Evolutionary conservation across 2,329 filamentous ascomycete species (phyloP), one percentile per base, ranked within the genome.

Genomic region (Exophiala viscosa): DNA sequence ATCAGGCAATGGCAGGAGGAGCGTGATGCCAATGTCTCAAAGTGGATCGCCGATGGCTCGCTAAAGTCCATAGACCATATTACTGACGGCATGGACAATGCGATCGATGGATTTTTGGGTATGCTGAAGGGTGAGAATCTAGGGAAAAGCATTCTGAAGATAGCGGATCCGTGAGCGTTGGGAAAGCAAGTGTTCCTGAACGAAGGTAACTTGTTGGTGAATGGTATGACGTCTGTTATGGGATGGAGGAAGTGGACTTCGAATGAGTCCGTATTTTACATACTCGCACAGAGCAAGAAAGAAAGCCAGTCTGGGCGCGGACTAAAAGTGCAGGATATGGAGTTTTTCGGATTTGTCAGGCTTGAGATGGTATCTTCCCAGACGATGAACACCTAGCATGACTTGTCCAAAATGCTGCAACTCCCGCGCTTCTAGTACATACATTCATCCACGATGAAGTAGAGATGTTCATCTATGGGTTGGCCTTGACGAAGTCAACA

Each of bases 101-200:
- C 83, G 0, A 71, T 81, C 4, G 79, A 88, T 42, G 87, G 84
- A 0, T 77, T 91, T 52, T 67, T 89, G 5, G 85, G 81, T 8
- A 82, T 90, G 76, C 71, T 90, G n/a, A 69, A 78, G 64, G 87
- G 87, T 38, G 76, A 85, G 67, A 90, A 90, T 72, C 88, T 90
- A 69, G 87, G 87, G 57, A 91, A 91, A 78, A 84, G 86, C 11
- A 78, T 90, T 17, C 62, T 90, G 61, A 83, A 86, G 73, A 79
- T 83, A 41, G 54, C 59, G 17, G 55, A 62, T 23, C 55, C 58
- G 13, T 48, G 54, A 42, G 40, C 28, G 20, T 9, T 10, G 10
- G 9, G 8, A 28, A 36, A 36, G 34, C 34, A 13, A 13, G 17
- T 10, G 15, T n/a, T n/a, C 18, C 9, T 15, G 15, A 3, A 3